Evolutionary conservation across 345 rosid genomes (phyloP).

Genomic region (Brassica cretica): DNA sequence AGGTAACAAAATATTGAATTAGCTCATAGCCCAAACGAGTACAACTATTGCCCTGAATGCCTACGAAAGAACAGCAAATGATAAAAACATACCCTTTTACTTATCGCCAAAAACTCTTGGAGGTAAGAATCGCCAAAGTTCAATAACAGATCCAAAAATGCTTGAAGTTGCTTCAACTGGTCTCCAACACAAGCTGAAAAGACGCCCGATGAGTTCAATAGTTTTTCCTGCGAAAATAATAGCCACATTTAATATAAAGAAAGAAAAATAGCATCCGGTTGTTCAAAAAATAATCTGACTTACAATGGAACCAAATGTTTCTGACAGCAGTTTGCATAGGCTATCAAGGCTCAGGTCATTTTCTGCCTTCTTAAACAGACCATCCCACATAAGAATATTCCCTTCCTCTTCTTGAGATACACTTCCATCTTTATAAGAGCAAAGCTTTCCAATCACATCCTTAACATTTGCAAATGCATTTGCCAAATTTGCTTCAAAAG

Average conservation of each 20-base stretch:
- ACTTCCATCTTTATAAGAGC: constrained; percentile 37
- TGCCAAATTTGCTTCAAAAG: constrained; percentile 44
- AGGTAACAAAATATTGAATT: constrained; percentile 12
- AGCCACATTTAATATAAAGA: constrained; percentile 14
- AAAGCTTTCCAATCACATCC: constrained; percentile 51
- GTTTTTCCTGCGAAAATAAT: constrained; percentile 57
- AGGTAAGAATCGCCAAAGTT: constrained; percentile 62
- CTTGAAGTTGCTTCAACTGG: constrained; percentile 51
- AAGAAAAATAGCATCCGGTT: constrained; percentile 7
- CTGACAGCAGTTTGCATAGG: constrained; percentile 51
- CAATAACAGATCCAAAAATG: constrained; percentile 54
- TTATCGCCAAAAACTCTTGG: constrained; percentile 62
- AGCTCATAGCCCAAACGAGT: constrained; percentile 11
- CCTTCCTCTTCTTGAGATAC: constrained; percentile 44
- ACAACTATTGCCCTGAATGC: neutral
- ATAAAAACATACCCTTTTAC: constrained; percentile 57
- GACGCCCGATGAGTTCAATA: constrained; percentile 44
- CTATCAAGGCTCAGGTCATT: constrained; percentile 50
- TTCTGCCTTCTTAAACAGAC: constrained; percentile 50
- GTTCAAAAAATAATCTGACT: constrained; percentile 34
- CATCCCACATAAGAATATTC: constrained; percentile 67
- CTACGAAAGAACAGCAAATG: constrained; percentile 10
- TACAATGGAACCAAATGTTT: constrained; percentile 57
- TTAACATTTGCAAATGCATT: constrained; percentile 42
- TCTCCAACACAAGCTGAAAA: constrained; percentile 47